These are phyloP conservation scores for Solanum phureja DNA, from an alignment of 257 asterid genomes.

Conservation along the genomic window DNA sequence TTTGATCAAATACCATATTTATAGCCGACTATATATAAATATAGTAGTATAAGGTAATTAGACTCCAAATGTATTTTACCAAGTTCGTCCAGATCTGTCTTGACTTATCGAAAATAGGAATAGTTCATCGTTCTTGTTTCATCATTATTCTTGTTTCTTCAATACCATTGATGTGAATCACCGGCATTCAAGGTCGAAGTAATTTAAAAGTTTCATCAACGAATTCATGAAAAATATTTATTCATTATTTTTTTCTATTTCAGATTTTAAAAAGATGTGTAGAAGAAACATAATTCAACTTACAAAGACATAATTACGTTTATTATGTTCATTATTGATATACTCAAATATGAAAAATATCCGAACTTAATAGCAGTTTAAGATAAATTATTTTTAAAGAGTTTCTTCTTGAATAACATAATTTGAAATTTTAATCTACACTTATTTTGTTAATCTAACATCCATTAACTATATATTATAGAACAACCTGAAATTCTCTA, in stretches of 20 bases:
- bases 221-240: background rate
- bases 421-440: background rate
- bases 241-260: background rate
- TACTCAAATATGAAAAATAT: too few relatives aligned
- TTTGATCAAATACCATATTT: background rate
- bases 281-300: background rate
- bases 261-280: background rate
- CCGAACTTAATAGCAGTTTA: too few relatives aligned
- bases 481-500: too few relatives aligned
- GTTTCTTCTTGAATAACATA: background rate
- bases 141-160: background rate
- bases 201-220: background rate
- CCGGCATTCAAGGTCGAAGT: background rate
- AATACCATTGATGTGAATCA: background rate
- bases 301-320: background rate
- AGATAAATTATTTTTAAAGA: too few relatives aligned
- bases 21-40: background rate
- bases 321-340: background rate
- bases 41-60: background rate
- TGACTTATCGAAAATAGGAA: background rate
- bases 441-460: too few relatives aligned
- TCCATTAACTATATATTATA: background rate
- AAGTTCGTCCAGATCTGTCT: background rate
- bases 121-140: background rate
- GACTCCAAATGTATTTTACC: background rate